Evolutionary conservation across 495 filamentous ascomycete species (phyloP).

Genomic region (Staphylotrichum tortipilum): DNA sequence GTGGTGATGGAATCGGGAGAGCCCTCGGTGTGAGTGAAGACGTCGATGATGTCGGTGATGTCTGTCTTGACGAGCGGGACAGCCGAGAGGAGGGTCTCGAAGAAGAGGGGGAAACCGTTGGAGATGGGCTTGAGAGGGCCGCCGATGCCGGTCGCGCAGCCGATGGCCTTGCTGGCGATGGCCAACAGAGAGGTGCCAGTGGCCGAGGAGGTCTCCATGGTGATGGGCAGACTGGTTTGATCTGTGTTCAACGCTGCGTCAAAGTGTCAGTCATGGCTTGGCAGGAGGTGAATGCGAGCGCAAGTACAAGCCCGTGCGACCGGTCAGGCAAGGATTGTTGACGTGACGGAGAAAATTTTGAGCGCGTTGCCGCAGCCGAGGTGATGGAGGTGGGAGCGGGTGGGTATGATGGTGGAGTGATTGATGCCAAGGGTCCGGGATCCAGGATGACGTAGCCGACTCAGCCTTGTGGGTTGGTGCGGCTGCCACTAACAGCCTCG

Average conservation of each 20-base stretch:
- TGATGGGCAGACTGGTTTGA: neutral
- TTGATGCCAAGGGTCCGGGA: neutral
- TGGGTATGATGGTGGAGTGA: neutral
- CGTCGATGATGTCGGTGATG: neutral
- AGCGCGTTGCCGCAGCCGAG: neutral
- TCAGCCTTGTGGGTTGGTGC: neutral
- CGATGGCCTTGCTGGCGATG: neutral
- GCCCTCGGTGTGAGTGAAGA: neutral
- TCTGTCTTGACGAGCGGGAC: neutral
- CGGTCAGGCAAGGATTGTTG: no score
- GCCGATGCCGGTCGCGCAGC: neutral
- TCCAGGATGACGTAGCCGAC: neutral
- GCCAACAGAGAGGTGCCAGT: neutral
- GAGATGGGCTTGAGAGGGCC: slow-evolving; percentile 1
- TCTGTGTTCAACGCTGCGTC: neutral
- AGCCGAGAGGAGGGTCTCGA: neutral
- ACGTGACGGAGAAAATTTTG: neutral
- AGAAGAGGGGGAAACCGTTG: neutral
- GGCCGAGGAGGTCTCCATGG: neutral
- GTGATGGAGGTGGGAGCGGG: neutral
- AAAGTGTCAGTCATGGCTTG: neutral
- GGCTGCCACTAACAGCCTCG: neutral
- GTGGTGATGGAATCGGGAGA: neutral
- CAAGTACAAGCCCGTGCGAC: no score
- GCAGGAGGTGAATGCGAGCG: neutral